Evolutionary conservation across 352 stramenopile species (phyloP).

Genomic region (Globisporangium takayamanum): DNA sequence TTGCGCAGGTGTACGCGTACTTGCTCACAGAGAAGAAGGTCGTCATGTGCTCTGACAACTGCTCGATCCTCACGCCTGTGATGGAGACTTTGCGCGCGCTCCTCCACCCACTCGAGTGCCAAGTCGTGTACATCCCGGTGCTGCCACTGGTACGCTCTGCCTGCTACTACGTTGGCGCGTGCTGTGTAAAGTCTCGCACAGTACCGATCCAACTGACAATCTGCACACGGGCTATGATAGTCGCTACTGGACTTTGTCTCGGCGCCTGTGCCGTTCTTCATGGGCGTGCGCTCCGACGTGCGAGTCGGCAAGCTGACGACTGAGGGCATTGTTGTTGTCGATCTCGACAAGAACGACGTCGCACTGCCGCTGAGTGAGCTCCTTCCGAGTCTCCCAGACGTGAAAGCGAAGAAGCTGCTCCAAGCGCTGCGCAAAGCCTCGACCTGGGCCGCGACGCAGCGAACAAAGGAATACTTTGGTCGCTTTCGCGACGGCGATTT

Average conservation of each 20-base stretch:
- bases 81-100: constrained; percentile 58
- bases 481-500: constrained; percentile 18
- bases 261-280: constrained; percentile 72
- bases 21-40: constrained; percentile 69
- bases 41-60: constrained; percentile 47
- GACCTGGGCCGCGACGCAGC: constrained; percentile 35
- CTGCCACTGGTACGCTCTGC: constrained; percentile 37
- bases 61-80: constrained; percentile 52
- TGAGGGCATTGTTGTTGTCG: constrained; percentile 61
- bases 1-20: constrained; percentile 36
- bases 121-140: constrained; percentile 73
- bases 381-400: constrained; percentile 43
- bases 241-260: constrained; percentile 64
- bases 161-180: not conserved
- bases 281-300: constrained; percentile 48
- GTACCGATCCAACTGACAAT: not conserved
- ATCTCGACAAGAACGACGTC: constrained; percentile 66
- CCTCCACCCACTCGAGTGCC: constrained; percentile 57
- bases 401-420: constrained; percentile 55
- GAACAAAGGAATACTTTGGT: constrained; percentile 17
- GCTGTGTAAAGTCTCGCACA: not conserved
- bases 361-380: constrained; percentile 31
- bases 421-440: constrained; percentile 42
- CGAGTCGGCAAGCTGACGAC: constrained; percentile 28
- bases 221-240: constrained; percentile 17